Evolutionary conservation across 192 early-diverging fungal species (phyloP).

Genomic region (Coemansia pectinata): DNA sequence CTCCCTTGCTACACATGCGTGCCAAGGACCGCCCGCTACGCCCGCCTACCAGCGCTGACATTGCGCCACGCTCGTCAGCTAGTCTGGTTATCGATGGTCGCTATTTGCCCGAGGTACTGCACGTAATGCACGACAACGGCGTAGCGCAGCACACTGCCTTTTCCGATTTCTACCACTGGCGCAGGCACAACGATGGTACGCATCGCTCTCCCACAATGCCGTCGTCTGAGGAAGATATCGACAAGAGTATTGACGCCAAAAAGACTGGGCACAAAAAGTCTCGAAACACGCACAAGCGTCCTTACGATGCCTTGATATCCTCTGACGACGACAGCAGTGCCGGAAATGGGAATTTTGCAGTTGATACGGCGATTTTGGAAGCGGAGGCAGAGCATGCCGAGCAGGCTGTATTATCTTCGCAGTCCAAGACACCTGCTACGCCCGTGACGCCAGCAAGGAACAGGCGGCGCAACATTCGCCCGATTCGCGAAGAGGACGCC

Average conservation of each 20-base stretch:
- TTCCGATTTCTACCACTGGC: conserved; percentile 8
- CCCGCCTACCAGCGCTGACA: background rate
- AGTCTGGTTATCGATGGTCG: background rate
- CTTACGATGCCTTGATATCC: background rate
- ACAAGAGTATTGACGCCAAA: background rate
- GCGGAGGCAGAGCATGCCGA: background rate
- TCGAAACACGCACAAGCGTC: background rate
- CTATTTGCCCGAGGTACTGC: background rate
- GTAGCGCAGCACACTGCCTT: conserved; percentile 1
- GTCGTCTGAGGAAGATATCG: background rate
- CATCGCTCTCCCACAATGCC: background rate
- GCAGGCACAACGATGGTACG: conserved; percentile 2
- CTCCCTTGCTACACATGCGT: background rate
- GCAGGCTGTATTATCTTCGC: background rate
- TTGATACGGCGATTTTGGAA: background rate
- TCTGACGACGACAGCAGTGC: background rate
- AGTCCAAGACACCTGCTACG: background rate
- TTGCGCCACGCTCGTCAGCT: background rate
- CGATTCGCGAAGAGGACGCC: conserved; percentile 29
- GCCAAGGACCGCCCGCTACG: background rate
- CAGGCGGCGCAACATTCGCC: conserved; percentile 37
- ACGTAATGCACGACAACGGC: background rate
- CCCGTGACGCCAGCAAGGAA: background rate
- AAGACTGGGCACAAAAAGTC: background rate
- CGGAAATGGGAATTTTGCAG: background rate